phyloP scores from a whole-genome alignment of 495 filamentous ascomycete genomes.

The Rhypophila decipiens region DNA sequence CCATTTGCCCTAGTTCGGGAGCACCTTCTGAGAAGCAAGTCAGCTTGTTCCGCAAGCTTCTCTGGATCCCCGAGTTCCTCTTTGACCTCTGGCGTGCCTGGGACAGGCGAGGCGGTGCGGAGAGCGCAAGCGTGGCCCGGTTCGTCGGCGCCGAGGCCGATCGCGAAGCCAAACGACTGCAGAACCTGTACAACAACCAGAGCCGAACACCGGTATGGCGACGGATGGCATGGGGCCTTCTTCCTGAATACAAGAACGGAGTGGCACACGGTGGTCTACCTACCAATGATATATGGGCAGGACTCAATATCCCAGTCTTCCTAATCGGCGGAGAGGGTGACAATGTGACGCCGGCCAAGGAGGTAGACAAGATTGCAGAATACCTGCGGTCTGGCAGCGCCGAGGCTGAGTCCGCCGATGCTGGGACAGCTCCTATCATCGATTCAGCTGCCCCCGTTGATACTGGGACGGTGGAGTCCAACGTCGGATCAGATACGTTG shows the following conservation, averaged over 20 bases:
- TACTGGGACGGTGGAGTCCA: slow-evolving; percentile 13
- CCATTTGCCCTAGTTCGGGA: slow-evolving; percentile 67
- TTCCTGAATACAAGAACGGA: slow-evolving; percentile 49
- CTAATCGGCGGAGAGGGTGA: slow-evolving; percentile 76
- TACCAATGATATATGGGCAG: slow-evolving; percentile 64
- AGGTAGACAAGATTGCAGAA: slow-evolving; percentile 59
- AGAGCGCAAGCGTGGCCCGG: slow-evolving; percentile 71
- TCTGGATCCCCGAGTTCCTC: slow-evolving; percentile 60
- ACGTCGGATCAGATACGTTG: slow-evolving; percentile 9
- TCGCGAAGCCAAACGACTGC: slow-evolving; percentile 65
- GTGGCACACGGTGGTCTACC: slow-evolving; percentile 58
- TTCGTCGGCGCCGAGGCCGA: slow-evolving; percentile 75
- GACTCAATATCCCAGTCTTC: slow-evolving; percentile 65
- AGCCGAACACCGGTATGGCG: slow-evolving; percentile 75
- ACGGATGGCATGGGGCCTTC: slow-evolving; percentile 69
- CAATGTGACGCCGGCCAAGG: slow-evolving; percentile 59
- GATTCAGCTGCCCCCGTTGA: slow-evolving; percentile 44
- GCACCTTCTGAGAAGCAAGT: slow-evolving; percentile 52
- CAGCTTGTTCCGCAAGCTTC: slow-evolving; percentile 45
- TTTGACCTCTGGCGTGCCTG: slow-evolving; percentile 75
- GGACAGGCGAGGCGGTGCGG: slow-evolving; percentile 71
- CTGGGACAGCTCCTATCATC: slow-evolving; percentile 5
- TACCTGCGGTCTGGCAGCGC: slow-evolving; percentile 18
- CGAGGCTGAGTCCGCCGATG: slow-evolving; percentile 3
- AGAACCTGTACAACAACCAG: slow-evolving; percentile 77